These are phyloP conservation scores for Pestalotiopsis fici DNA, from an alignment of 2,329 filamentous ascomycete genomes.

Conservation along the genomic window DNA sequence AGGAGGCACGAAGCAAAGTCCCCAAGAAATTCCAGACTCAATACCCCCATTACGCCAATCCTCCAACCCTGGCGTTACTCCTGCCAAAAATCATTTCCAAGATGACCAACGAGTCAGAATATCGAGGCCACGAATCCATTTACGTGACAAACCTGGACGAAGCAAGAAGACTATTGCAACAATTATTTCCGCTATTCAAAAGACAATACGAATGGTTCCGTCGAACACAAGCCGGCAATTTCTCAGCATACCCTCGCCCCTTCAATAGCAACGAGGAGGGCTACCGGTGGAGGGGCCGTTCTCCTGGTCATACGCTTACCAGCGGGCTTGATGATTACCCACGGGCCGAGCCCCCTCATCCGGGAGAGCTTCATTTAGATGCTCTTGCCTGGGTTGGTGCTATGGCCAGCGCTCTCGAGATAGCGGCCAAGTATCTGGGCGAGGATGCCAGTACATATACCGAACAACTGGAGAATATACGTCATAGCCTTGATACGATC, in stretches of 20 bases:
- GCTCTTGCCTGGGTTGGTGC: conserved; percentile 91
- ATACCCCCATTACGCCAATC: conserved; percentile 97
- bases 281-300: conserved; percentile 93
- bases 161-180: conserved; percentile 27
- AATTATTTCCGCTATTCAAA: conserved; percentile 68
- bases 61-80: conserved; percentile 93
- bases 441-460: conserved; percentile 73
- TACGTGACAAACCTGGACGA: conserved; percentile 65
- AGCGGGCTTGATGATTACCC: conserved; percentile 97
- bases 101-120: conserved; percentile 95
- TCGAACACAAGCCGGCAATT: conserved; percentile 84
- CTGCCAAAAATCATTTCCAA: conserved; percentile 85
- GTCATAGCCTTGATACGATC: conserved; percentile 81
- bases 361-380: conserved; percentile 91
- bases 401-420: conserved; percentile 79
- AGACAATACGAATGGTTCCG: conserved; percentile 95
- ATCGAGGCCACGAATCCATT: conserved; percentile 83
- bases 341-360: conserved; percentile 88
- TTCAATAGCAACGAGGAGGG: conserved; percentile 87
- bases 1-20: conserved; percentile 89
- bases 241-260: conserved; percentile 92
- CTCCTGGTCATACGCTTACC: conserved; percentile 82
- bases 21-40: conserved; percentile 90
- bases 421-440: conserved; percentile 71
- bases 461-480: conserved; percentile 71